Conservation (phyloP, 169 alveolate genomes). For the Plasmodium billcollinsi region DNA sequence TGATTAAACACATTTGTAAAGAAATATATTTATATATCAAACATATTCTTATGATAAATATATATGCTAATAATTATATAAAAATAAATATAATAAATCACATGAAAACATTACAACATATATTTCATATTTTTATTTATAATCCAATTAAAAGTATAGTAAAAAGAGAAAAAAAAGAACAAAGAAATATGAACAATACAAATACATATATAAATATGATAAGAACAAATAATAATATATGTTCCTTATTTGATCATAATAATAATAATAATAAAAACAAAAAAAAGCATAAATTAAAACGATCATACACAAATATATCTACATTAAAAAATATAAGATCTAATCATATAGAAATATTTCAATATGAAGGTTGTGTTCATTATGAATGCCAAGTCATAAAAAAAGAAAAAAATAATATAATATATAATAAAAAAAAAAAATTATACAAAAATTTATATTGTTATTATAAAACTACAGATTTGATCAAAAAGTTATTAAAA, state of each 20-base stretch:
- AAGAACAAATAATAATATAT: too few relatives aligned
- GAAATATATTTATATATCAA: conserved; percentile 11
- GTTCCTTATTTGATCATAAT: neutral
- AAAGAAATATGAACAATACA: too few relatives aligned
- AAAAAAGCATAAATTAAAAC: neutral
- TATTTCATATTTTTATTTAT: too few relatives aligned
- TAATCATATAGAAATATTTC: conserved; percentile 25
- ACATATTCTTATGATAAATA: neutral
- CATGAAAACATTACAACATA: too few relatives aligned
- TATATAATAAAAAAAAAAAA: neutral
- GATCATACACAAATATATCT: neutral
- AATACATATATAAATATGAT: too few relatives aligned
- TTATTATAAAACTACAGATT: conserved; percentile 1
- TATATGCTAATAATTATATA: too few relatives aligned
- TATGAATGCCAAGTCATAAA: conserved; percentile 16
- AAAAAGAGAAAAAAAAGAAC: too few relatives aligned
- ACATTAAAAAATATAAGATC: conserved; percentile 12
- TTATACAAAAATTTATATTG: conserved; percentile 32
- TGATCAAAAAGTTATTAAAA: neutral
- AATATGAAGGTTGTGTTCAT: conserved; percentile 17
- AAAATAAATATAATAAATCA: too few relatives aligned
- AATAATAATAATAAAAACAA: neutral
- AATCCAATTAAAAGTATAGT: too few relatives aligned
- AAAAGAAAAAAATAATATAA: neutral
- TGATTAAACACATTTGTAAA: neutral